Evolutionary conservation across 257 asterid species (phyloP).

Genomic region (Parsonsia alboflavescens): DNA sequence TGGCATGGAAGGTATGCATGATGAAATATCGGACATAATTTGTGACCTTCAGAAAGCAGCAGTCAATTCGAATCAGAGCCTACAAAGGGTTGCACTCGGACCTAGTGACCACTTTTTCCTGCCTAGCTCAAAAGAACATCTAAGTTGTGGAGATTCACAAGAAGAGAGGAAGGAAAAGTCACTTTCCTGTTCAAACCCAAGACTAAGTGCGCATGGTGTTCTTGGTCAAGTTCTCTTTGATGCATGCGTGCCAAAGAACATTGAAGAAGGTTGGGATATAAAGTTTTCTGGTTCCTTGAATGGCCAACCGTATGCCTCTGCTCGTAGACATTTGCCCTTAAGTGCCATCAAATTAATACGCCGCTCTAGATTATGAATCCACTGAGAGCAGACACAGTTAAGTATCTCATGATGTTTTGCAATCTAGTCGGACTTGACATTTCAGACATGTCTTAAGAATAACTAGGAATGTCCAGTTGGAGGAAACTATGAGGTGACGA

Average conservation of each 20-base stretch:
- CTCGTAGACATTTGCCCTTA: constrained; percentile 45
- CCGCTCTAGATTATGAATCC: constrained; percentile 59
- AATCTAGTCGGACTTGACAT: background rate
- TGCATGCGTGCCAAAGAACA: constrained; percentile 77
- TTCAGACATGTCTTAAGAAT: background rate
- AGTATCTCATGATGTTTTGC: background rate
- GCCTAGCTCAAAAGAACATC: constrained; percentile 62
- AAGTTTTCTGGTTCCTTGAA: constrained; percentile 67
- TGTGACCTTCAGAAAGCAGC: constrained; percentile 96
- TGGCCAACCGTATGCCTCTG: constrained; percentile 60
- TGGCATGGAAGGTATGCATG: constrained; percentile 42
- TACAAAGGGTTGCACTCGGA: constrained; percentile 71
- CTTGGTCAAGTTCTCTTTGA: constrained; percentile 82
- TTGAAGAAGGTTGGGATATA: constrained; percentile 82
- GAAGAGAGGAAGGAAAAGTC: constrained; percentile 51
- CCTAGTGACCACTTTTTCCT: constrained; percentile 75
- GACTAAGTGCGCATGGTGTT: constrained; percentile 59
- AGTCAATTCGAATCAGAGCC: constrained; percentile 70
- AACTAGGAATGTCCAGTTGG: constrained; percentile 1
- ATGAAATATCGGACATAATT: constrained; percentile 51
- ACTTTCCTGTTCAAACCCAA: constrained; percentile 42
- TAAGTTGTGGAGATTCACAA: constrained; percentile 34
- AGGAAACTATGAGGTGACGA: background rate
- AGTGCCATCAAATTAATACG: constrained; percentile 40
- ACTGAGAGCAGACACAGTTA: constrained; percentile 11